Conservation (phyloP, 2,329 filamentous ascomycete genomes). For the Exophiala oligosperma region DNA sequence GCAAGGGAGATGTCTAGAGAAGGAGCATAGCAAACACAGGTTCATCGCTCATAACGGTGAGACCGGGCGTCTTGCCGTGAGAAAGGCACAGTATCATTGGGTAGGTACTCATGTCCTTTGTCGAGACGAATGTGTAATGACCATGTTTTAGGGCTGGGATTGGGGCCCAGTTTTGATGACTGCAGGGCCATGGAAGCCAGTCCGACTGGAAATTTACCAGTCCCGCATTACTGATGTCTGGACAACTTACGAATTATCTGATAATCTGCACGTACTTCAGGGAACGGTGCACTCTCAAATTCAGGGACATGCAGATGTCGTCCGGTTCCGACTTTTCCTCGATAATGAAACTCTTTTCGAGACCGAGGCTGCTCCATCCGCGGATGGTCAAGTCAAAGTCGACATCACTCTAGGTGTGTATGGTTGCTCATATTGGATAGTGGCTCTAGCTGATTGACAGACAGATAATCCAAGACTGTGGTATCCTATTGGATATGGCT, state of each 20-base stretch:
- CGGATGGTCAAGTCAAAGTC: not conserved
- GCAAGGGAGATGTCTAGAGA: slow-evolving; percentile 2
- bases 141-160: slow-evolving; percentile 54
- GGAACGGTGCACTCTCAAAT: slow-evolving; percentile 31
- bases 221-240: slow-evolving; percentile 60
- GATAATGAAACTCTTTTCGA: slow-evolving; percentile 38
- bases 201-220: slow-evolving; percentile 64
- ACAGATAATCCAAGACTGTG: slow-evolving; percentile 50
- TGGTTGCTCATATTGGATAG: too few relatives aligned
- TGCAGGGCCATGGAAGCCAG: slow-evolving; percentile 64
- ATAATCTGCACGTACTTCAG: slow-evolving; percentile 39
- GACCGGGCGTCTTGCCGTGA: slow-evolving; percentile 20
- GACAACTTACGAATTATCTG: slow-evolving; percentile 39
- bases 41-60: slow-evolving; percentile 49
- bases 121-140: not conserved
- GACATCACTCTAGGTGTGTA: not conserved
- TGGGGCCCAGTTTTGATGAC: slow-evolving; percentile 66
- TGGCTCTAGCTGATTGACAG: too few relatives aligned
- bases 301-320: slow-evolving; percentile 17
- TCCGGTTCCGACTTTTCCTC: slow-evolving; percentile 33
- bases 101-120: slow-evolving; percentile 28
- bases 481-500: slow-evolving; percentile 61
- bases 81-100: slow-evolving; percentile 69
- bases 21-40: slow-evolving; percentile 42
- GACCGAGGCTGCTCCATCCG: slow-evolving; percentile 36